Evolutionary conservation across 306 rosid species (phyloP).

Genomic region (Lablab purpureus): DNA sequence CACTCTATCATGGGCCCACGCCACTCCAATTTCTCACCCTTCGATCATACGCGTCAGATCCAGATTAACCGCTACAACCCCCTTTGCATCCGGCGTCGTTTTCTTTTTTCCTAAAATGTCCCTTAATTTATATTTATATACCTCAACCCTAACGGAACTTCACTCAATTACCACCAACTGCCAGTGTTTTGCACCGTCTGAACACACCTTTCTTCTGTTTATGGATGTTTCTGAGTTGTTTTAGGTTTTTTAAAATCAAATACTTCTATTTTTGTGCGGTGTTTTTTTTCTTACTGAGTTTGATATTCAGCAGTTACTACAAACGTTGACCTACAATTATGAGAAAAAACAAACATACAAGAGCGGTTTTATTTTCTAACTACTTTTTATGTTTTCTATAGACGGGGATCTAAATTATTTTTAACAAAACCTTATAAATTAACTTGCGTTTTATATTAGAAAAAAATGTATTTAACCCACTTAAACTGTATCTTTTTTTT

Average conservation of each 20-base stretch:
- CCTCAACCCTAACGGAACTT: neutral
- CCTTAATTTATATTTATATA: too few relatives aligned
- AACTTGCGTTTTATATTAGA: too few relatives aligned
- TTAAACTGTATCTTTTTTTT: too few relatives aligned
- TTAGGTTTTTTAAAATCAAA: neutral
- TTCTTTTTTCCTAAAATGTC: neutral
- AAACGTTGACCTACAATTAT: too few relatives aligned
- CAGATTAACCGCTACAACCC: conserved; percentile 24
- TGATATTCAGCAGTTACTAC: too few relatives aligned
- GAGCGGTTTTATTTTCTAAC: too few relatives aligned
- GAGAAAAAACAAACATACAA: too few relatives aligned
- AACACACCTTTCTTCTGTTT: neutral
- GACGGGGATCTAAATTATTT: too few relatives aligned
- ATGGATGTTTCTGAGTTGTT: neutral
- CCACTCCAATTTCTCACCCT: neutral
- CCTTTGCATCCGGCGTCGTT: conserved; percentile 26
- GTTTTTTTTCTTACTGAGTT: too few relatives aligned
- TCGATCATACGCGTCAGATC: conserved; percentile 33
- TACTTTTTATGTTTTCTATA: too few relatives aligned
- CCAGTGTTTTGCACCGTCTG: neutral
- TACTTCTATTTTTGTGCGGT: neutral
- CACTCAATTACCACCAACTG: neutral
- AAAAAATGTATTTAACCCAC: too few relatives aligned
- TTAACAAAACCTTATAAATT: too few relatives aligned
- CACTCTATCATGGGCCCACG: conserved; percentile 22